A percentile compares a stretch with the other conserved stretches of the same genome.
phyloP scores from a whole-genome alignment of 2,329 filamentous ascomycete species.

The Alternaria triticimaculans region DNA sequence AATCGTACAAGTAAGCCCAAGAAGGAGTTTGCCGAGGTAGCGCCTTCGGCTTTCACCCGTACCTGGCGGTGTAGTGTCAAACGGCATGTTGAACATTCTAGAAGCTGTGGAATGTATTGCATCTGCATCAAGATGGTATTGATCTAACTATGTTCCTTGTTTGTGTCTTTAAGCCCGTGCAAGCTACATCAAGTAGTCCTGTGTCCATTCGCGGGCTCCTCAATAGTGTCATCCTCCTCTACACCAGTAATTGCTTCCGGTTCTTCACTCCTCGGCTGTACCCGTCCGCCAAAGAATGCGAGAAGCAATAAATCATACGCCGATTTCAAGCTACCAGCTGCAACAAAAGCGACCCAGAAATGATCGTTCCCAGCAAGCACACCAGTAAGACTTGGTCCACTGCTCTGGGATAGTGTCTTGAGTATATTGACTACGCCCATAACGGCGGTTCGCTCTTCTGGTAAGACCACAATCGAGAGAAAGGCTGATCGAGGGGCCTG shows the following conservation, averaged over 20 bases:
- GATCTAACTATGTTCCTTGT: neutral
- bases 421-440: conserved; percentile 51
- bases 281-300: conserved; percentile 42
- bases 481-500: conserved; percentile 49
- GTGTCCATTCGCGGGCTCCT: neutral
- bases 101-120: neutral
- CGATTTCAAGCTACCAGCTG: conserved; percentile 46
- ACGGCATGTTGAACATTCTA: neutral
- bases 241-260: neutral
- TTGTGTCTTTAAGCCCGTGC: neutral
- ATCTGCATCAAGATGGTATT: neutral
- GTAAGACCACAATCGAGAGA: conserved; percentile 40
- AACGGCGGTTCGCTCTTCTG: conserved; percentile 47
- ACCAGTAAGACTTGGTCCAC: conserved; percentile 46
- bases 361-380: conserved; percentile 38
- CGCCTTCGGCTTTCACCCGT: neutral
- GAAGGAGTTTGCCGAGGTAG: conserved; percentile 5
- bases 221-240: neutral
- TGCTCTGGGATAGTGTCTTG: conserved; percentile 45
- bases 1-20: neutral
- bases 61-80: neutral
- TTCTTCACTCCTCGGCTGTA: conserved; percentile 20
- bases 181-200: neutral
- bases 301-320: conserved; percentile 46
- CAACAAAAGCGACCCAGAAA: conserved; percentile 51